Base-by-base conservation (phyloP, 106 monocot genomes). In the Allium fistulosum region DNA sequence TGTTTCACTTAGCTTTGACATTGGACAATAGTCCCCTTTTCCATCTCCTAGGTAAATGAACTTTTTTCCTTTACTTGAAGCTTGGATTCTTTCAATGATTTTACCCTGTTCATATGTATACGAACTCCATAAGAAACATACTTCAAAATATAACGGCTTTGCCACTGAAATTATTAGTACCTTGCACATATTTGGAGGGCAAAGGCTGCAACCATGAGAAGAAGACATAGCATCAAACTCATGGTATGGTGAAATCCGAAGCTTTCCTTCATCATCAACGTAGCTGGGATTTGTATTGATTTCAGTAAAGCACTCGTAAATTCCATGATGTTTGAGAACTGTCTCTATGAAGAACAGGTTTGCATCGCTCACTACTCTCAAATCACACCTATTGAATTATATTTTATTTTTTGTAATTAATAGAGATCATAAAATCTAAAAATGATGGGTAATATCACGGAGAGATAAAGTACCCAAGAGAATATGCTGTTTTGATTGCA, bases 101-200 rank as follows among this genome's bases (percentile, higher is more conserved):
- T 51, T 66, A 11, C 66, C 66, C 66, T 66, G 66, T 26, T 17
- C 4, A 49, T 50, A 49, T 9, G 15, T 4, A 63, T 15, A 26
- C 47, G 2, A 7, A 1, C 53, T 55, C 10, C 37, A 46, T 63
- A 15, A 47, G 45, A 46, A 12, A 5, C 14, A 63, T 11, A 14
- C 26, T 13, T 26, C 17, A 46, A 7, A 63, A 46, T 14, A 1
- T 4, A 63, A 6, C 37, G 4, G 16, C 0, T 63, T 63, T 11
- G 62, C 37, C 6, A 14, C 47, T 46, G 1, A 55, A 15, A 15
- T 55, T 55, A 55, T 11, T 55, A 13, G 52, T 69, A 91, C 94
- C 94, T 94, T 94, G 87, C 94, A 94, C 94, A 90, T 94, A 63
- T 94, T 94, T 16, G 87, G 90, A 50, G 94, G 94, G 94, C 94